Evolutionary conservation across 495 filamentous ascomycete genomes (phyloP).

Genomic region (Neurospora sp.): DNA sequence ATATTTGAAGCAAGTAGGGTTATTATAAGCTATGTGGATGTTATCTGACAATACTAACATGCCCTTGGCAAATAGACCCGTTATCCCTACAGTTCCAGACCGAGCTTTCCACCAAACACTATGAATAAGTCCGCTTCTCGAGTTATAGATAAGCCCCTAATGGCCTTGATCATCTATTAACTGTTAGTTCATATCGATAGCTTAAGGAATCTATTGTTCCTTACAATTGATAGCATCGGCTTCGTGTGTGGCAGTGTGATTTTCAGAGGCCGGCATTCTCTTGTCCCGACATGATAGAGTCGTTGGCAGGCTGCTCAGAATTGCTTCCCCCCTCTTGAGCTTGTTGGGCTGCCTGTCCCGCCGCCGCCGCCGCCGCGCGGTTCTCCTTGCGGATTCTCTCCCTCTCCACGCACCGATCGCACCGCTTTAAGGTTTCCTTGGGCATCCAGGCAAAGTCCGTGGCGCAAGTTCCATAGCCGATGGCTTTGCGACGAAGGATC

Average conservation of each 20-base stretch:
- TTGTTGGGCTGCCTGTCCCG: background rate
- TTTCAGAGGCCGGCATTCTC: background rate
- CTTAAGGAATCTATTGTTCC: fast-evolving
- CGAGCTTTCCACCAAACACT: background rate
- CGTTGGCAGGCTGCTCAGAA: background rate
- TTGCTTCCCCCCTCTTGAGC: background rate
- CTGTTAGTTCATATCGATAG: background rate
- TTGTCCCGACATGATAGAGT: background rate
- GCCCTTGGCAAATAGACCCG: background rate
- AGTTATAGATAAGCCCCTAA: background rate
- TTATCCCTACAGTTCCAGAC: fast-evolving
- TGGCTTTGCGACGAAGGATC: background rate
- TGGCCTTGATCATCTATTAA: background rate
- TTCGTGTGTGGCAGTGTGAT: background rate
- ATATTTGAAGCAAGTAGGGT: background rate
- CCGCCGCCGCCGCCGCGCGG: background rate
- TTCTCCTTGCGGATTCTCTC: background rate
- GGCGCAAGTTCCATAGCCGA: background rate
- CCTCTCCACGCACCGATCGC: background rate
- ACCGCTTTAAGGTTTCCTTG: background rate
- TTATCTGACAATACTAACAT: background rate
- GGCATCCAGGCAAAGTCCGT: background rate
- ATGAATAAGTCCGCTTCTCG: fast-evolving
- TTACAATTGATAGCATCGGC: background rate
- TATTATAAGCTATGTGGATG: background rate